A percentile compares a stretch with the other conserved stretches of the same genome.
Conservation (phyloP, 1,284 basidiomycete species). For the Phylloboletellus chloephorus region DNA sequence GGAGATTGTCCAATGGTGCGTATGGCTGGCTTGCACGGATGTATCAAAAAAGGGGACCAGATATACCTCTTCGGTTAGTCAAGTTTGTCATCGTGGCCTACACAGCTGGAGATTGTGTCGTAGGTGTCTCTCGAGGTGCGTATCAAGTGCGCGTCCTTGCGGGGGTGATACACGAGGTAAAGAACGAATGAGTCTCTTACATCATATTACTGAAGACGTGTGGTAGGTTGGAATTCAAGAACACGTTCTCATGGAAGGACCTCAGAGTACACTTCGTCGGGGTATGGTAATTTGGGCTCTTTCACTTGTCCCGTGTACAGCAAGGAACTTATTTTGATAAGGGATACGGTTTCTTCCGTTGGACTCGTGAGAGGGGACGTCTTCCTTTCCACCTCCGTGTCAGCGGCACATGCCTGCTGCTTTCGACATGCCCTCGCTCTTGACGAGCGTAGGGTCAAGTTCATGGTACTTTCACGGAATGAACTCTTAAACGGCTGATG, state of each 20-base stretch:
- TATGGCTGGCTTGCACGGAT: constrained; percentile 39
- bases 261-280: constrained; percentile 33
- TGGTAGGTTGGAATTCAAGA: constrained; percentile 26
- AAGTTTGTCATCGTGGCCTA: not conserved
- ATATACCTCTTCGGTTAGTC: constrained; percentile 40
- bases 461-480: constrained; percentile 25
- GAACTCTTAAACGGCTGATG: constrained; percentile 1
- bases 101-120: not conserved
- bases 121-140: constrained; percentile 45
- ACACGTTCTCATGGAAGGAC: constrained; percentile 28
- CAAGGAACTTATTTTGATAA: constrained; percentile 7
- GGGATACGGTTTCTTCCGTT: constrained; percentile 38
- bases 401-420: constrained; percentile 23
- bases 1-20: constrained; percentile 29
- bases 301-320: not conserved
- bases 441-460: constrained; percentile 34
- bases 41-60: constrained; percentile 36
- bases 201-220: not conserved
- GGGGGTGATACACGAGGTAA: constrained; percentile 36
- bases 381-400: constrained; percentile 14
- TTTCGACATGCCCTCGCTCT: constrained; percentile 37
- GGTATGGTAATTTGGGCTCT: constrained; percentile 28
- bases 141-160: constrained; percentile 40
- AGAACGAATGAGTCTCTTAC: not conserved
- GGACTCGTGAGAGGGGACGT: constrained; percentile 18